These are phyloP conservation scores for Porogramme epimiltina DNA, from an alignment of 1,284 basidiomycete genomes.

Conservation along the genomic window DNA sequence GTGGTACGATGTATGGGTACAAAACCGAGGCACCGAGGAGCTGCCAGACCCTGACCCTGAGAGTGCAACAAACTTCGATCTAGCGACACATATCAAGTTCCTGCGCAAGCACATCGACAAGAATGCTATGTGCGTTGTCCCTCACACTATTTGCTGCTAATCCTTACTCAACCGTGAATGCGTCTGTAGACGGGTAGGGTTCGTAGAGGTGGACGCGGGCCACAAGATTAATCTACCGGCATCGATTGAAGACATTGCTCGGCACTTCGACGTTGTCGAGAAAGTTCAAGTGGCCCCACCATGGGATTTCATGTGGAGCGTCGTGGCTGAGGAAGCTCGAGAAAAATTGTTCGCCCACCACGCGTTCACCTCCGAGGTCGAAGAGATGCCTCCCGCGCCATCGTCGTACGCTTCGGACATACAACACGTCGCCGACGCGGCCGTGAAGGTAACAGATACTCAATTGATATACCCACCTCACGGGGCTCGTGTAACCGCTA, in stretches of 20 bases:
- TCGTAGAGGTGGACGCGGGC: slow-evolving; percentile 45
- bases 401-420: slow-evolving; percentile 37
- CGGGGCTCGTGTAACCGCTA: background rate
- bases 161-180: slow-evolving; percentile 21
- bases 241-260: slow-evolving; percentile 48
- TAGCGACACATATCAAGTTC: slow-evolving; percentile 77
- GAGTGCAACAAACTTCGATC: slow-evolving; percentile 74
- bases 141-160: background rate
- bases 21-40: slow-evolving; percentile 64
- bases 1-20: slow-evolving; percentile 79
- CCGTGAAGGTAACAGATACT: slow-evolving; percentile 80
- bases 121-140: slow-evolving; percentile 68
- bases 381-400: slow-evolving; percentile 38
- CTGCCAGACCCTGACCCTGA: slow-evolving; percentile 74
- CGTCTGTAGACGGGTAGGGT: slow-evolving; percentile 58
- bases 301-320: slow-evolving; percentile 78
- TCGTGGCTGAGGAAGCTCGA: slow-evolving; percentile 68
- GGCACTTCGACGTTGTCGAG: slow-evolving; percentile 52
- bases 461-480: background rate
- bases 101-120: slow-evolving; percentile 84
- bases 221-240: slow-evolving; percentile 43
- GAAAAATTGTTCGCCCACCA: slow-evolving; percentile 68
- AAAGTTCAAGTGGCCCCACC: slow-evolving; percentile 42
- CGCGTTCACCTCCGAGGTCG: slow-evolving; percentile 52
- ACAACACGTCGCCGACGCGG: slow-evolving; percentile 60